Evolutionary conservation across 371 early-diverging fungal species (phyloP).

Genomic region (Mucor racemosus): DNA sequence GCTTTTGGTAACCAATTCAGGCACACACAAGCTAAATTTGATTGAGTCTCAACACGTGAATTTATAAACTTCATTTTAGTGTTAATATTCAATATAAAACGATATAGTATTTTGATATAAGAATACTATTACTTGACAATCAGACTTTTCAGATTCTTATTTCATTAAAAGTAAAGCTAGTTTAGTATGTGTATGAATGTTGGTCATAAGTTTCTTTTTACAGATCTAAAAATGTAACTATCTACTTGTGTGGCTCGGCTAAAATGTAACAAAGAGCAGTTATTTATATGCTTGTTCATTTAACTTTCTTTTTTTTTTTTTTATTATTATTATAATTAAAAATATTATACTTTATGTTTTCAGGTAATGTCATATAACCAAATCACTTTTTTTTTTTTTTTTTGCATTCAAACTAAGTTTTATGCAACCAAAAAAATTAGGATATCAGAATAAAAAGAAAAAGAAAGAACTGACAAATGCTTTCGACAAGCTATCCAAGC

Average conservation of each 20-base stretch:
- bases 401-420: too few species aligned
- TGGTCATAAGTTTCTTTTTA: neutral
- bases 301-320: neutral
- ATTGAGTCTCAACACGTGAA: too few species aligned
- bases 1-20: too few species aligned
- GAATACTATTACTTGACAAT: too few species aligned
- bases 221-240: neutral
- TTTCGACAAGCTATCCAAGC: neutral
- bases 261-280: slow-evolving; percentile 6
- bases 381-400: neutral
- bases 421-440: neutral
- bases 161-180: neutral
- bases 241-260: slow-evolving; percentile 8
- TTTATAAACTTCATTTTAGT: too few species aligned
- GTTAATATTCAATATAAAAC: too few species aligned
- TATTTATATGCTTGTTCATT: neutral
- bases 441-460: slow-evolving; percentile 2
- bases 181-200: neutral
- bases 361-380: neutral
- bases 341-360: neutral
- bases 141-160: neutral
- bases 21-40: too few species aligned
- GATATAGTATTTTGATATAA: too few species aligned
- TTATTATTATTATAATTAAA: neutral
- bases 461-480: neutral